Conservation (phyloP, 1,284 basidiomycete genomes). For the Ceratobasidium theobromae region DNA sequence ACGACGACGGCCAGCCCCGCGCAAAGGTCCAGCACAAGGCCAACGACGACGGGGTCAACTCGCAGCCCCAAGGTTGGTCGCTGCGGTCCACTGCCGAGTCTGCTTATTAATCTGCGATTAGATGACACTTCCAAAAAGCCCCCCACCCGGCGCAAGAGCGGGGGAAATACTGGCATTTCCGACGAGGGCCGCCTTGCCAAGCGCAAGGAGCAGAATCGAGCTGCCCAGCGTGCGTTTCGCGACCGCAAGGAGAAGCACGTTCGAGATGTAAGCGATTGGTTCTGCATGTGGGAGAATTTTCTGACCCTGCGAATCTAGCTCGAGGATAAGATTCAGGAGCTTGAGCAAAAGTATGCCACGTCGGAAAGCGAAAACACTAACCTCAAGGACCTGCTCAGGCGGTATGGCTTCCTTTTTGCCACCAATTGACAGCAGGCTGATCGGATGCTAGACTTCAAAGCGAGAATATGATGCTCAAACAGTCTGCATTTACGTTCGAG, state of each 20-base stretch:
- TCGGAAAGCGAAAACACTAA: conserved; percentile 73
- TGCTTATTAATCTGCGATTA: conserved; percentile 36
- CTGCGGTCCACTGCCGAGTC: conserved; percentile 21
- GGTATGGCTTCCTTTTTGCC: background rate
- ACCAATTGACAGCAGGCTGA: background rate
- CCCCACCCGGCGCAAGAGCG: conserved; percentile 39
- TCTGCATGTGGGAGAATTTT: too few relatives aligned
- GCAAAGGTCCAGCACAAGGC: conserved; percentile 68
- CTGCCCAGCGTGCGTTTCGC: conserved; percentile 81
- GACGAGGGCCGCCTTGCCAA: conserved; percentile 74
- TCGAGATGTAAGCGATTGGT: conserved; percentile 66
- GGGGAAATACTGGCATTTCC: conserved; percentile 50
- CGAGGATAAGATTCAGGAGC: conserved; percentile 76
- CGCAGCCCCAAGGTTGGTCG: conserved; percentile 58
- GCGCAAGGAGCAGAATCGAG: conserved; percentile 84
- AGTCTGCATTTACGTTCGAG: conserved; percentile 69
- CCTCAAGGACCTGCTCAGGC: conserved; percentile 67
- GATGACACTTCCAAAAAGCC: conserved; percentile 28
- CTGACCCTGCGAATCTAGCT: too few relatives aligned
- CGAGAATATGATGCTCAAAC: conserved; percentile 74
- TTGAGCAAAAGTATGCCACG: conserved; percentile 72
- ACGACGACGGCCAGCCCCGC: conserved; percentile 47
- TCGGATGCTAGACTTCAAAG: conserved; percentile 59
- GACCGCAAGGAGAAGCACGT: conserved; percentile 88
- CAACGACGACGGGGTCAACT: conserved; percentile 43